Evolutionary conservation across 495 filamentous ascomycete genomes (phyloP).

Genomic region (Penicillium atrosanguineum): DNA sequence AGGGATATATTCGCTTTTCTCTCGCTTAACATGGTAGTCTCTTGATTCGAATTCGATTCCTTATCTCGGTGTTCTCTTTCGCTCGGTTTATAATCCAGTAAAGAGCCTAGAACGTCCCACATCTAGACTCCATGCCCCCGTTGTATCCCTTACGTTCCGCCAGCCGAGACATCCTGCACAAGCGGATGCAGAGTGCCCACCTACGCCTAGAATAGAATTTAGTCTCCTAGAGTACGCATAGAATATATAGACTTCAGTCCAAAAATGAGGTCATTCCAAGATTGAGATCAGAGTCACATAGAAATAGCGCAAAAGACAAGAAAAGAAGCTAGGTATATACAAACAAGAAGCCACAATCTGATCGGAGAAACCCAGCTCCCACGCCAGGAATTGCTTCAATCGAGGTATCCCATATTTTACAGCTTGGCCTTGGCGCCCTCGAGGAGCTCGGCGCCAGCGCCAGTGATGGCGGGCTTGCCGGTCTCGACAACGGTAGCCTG

Average conservation of each 20-base stretch:
- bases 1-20: background rate
- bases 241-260: background rate
- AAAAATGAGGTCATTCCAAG: background rate
- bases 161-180: background rate
- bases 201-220: background rate
- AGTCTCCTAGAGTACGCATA: background rate
- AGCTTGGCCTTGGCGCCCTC: slow-evolving; percentile 58
- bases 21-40: background rate
- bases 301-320: background rate
- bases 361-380: slow-evolving; percentile 12
- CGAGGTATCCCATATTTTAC: slow-evolving; percentile 40
- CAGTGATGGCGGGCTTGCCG: slow-evolving; percentile 86
- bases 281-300: background rate
- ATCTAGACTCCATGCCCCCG: background rate
- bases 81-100: background rate
- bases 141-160: background rate
- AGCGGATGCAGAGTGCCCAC: background rate
- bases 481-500: slow-evolving; percentile 95
- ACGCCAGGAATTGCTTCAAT: slow-evolving; percentile 24
- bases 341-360: slow-evolving; percentile 23
- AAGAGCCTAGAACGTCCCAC: background rate
- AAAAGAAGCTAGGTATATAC: slow-evolving; percentile 19
- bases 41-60: background rate
- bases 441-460: slow-evolving; percentile 82
- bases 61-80: background rate